Percentiles rank a stretch among this genome's conserved stretches.
Evolutionary conservation across 2,329 filamentous ascomycete species (phyloP).

Genomic region (Beauveria pseudobassiana): DNA sequence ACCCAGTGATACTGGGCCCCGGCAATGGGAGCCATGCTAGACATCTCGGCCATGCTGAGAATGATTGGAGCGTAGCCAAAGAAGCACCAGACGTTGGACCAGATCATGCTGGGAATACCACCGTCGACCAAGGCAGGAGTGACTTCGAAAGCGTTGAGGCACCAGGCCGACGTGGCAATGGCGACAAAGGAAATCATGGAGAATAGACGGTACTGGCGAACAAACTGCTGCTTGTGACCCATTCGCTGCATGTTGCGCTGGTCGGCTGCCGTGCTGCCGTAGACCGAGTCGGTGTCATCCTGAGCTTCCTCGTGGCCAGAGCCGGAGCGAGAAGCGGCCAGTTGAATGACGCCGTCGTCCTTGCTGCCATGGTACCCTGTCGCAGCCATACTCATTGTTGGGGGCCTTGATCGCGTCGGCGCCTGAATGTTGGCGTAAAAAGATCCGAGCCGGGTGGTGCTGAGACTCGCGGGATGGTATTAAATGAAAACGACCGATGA

Average conservation of each 20-base stretch:
- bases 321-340: neutral
- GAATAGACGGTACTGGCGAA: conserved; percentile 10
- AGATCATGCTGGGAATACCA: conserved; percentile 9
- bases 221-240: conserved; percentile 9
- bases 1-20: conserved; percentile 19
- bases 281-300: neutral
- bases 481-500: too few relatives aligned
- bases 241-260: conserved; percentile 8
- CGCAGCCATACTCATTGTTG: neutral
- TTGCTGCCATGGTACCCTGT: neutral
- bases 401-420: neutral
- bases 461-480: too few relatives aligned
- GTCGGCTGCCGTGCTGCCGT: conserved; percentile 1
- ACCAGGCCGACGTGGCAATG: conserved; percentile 8
- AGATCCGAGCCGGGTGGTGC: neutral
- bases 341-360: neutral
- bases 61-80: conserved; percentile 8
- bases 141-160: neutral
- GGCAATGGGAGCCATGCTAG: conserved; percentile 17
- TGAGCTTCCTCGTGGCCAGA: neutral
- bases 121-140: conserved; percentile 11
- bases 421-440: neutral
- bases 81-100: conserved; percentile 8
- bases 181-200: conserved; percentile 11
- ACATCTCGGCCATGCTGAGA: conserved; percentile 17